Base-by-base conservation (phyloP, 192 early-diverging fungal genomes). In the Funneliformis mosseae region DNA sequence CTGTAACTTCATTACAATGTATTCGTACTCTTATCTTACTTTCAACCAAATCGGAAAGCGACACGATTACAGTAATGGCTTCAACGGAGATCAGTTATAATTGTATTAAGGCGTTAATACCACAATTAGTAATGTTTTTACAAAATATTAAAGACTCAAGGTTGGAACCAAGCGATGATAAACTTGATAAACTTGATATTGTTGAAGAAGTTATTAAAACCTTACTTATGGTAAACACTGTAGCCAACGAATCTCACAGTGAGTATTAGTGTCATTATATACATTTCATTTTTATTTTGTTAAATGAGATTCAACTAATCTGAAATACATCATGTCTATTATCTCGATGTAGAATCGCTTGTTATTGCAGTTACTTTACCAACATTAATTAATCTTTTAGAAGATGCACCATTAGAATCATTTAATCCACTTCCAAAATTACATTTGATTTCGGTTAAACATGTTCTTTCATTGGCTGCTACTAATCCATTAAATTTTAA, bases 201-300 rank as follows among this genome's bases (percentile, higher is more conserved):
- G 66, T 86, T 21, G 86, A 85, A 60, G 89, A 90, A 55, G 85
- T 86, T 38, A 87, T 90, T 25, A 85, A 87, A 55, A 88, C 85
- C 8, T 76, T 90, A 28, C 69, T 87, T 66, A 83, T 71, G 27
- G 76, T 89, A n/a, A 83, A 84, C 39, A 81, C 64, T 14, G 74
- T 81, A 5, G 70, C 84, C 21, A 42, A 82, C 1, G 86, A 87
- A 8, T 76, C 82, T 0, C 84, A 87, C 50, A 86, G 88, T 88
- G 85, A 74, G 85, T 75, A 16, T 68, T 10, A 23, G 9, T 81
- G 23, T 38, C 45, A 45, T 14, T 67, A 63, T 74, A 41, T 18
- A 38, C 25, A 23, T 8, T 46, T 41, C 16, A 14, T 77, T 78
- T 69, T 74, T 27, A 72, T 33, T 25, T 27, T 66, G 64, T 38